These are phyloP conservation scores for Microstroma glucosiphilum DNA, from an alignment of 1,284 basidiomycete genomes.

Conservation along the genomic window DNA sequence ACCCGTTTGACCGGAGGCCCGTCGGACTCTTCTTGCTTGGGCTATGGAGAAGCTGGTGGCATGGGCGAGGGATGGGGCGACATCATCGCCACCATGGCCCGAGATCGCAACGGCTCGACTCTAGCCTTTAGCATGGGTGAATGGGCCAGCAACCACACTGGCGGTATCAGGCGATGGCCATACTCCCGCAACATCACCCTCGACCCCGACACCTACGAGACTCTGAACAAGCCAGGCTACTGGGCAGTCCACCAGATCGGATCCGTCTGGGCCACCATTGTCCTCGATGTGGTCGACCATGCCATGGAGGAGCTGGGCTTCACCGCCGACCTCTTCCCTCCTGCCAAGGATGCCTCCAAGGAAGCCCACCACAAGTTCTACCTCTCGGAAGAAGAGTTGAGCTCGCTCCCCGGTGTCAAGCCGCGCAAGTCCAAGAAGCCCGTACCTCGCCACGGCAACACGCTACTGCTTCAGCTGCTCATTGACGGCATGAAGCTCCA, in stretches of 20 bases:
- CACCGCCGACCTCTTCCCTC: constrained; percentile 31
- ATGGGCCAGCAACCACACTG: constrained; percentile 75
- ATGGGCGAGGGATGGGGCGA: constrained; percentile 83
- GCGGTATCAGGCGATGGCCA: constrained; percentile 77
- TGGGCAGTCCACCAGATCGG: constrained; percentile 68
- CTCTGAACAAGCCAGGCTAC: constrained; percentile 78
- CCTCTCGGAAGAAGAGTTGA: constrained; percentile 57
- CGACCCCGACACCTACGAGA: constrained; percentile 91
- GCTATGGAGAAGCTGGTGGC: constrained; percentile 90
- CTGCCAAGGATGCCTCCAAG: constrained; percentile 26
- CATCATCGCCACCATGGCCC: constrained; percentile 56
- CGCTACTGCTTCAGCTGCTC: constrained; percentile 77
- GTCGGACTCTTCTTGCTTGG: constrained; percentile 73
- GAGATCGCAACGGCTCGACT: constrained; percentile 58
- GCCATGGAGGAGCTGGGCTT: constrained; percentile 36
- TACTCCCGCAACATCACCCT: constrained; percentile 58
- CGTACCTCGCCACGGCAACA: constrained; percentile 89
- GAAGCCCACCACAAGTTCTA: constrained; percentile 25
- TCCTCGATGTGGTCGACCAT: constrained; percentile 59
- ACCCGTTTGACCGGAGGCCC: constrained; percentile 92
- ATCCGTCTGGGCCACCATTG: constrained; percentile 91
- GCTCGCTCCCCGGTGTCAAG: constrained; percentile 47
- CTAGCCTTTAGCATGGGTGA: constrained; percentile 70
- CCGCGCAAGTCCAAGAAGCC: constrained; percentile 56
- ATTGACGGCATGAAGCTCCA: constrained; percentile 90